phyloP scores from a whole-genome alignment of 805 yeast species.

The Yamadazyma takamatsuzukensis region DNA sequence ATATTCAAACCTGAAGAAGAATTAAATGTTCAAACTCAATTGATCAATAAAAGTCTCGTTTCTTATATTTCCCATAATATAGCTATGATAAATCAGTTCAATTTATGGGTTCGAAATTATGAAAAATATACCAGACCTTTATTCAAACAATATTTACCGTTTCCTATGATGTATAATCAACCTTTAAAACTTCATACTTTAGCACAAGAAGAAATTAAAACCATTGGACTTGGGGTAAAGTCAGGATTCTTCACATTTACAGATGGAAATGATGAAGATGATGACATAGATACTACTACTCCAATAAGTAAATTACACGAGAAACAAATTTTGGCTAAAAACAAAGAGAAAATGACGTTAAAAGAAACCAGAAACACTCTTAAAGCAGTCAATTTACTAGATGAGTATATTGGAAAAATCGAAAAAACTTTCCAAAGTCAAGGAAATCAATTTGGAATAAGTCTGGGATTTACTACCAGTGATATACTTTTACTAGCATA shows the following conservation, averaged over 20 bases:
- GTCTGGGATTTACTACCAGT: no score
- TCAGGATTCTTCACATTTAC: conserved; percentile 28
- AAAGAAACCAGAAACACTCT: conserved; percentile 32
- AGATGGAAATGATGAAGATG: conserved; percentile 15
- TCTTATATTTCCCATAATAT: conserved; percentile 41
- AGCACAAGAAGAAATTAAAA: conserved; percentile 32
- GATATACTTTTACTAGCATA: conserved; percentile 11
- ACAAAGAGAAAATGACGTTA: conserved; percentile 26
- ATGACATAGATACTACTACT: conserved; percentile 14
- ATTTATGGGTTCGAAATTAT: conserved; percentile 49
- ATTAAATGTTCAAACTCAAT: conserved; percentile 18
- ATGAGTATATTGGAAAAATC: conserved; percentile 8
- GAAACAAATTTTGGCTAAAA: conserved; percentile 28
- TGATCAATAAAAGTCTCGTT: conserved; percentile 44
- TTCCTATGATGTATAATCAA: conserved; percentile 72
- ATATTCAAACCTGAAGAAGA: background rate
- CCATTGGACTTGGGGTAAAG: conserved; percentile 26
- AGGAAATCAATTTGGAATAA: background rate
- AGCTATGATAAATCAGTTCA: conserved; percentile 50
- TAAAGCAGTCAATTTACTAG: conserved; percentile 18
- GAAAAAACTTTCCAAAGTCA: conserved; percentile 2
- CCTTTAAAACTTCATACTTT: conserved; percentile 45
- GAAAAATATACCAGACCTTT: conserved; percentile 54
- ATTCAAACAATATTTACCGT: conserved; percentile 53
- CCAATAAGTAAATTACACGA: conserved; percentile 40